Percentiles rank a stretch among this genome's conserved stretches.
Evolutionary conservation across 192 early-diverging fungal genomes (phyloP).

Genomic region (Coemansia sp.): DNA sequence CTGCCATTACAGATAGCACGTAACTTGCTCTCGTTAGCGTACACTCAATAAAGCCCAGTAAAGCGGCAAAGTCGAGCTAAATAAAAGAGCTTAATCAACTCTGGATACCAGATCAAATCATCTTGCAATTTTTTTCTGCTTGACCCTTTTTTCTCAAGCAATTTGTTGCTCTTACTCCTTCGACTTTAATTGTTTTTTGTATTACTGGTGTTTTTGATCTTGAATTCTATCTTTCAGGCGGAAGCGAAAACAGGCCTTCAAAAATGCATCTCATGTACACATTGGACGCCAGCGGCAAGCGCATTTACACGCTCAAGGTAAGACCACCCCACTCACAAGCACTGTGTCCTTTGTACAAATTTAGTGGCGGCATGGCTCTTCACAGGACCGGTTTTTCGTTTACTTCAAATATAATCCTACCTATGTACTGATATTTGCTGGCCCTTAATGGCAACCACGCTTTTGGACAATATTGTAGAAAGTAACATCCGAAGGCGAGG

Average conservation of each 20-base stretch:
- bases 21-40: too few species aligned
- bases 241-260: background rate
- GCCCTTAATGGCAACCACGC: background rate
- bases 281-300: slow-evolving; percentile 76
- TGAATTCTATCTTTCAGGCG: background rate
- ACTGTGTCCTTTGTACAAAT: background rate
- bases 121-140: background rate
- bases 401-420: background rate
- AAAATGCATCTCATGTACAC: slow-evolving; percentile 96
- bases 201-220: background rate
- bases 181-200: background rate
- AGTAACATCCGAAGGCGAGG: slow-evolving; percentile 69
- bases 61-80: background rate
- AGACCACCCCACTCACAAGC: background rate
- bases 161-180: background rate
- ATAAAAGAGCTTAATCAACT: background rate
- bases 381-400: background rate
- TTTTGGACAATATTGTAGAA: slow-evolving; percentile 63
- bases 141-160: background rate
- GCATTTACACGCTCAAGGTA: slow-evolving; percentile 96
- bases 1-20: too few species aligned
- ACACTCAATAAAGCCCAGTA: too few species aligned
- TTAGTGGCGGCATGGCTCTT: background rate
- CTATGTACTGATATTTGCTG: background rate
- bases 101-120: background rate